These are phyloP conservation scores for Trypanosoma boissoni DNA, from an alignment of 208 protist species.

Conservation along the genomic window DNA sequence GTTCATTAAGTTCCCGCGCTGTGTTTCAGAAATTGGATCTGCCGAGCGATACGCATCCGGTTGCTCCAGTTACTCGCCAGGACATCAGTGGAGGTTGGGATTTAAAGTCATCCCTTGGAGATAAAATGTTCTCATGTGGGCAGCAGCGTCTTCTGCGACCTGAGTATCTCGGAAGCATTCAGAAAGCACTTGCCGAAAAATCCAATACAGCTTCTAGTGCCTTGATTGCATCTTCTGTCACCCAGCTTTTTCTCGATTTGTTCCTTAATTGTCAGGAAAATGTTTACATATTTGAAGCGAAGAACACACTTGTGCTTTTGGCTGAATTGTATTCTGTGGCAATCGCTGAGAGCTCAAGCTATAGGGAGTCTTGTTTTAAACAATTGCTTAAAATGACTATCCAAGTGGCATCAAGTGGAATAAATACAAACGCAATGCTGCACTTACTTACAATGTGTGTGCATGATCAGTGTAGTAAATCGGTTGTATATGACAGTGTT, in stretches of 20 bases:
- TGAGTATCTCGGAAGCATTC: slow-evolving; percentile 17
- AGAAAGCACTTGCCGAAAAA: not conserved
- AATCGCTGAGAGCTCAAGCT: slow-evolving; percentile 1
- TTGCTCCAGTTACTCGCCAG: slow-evolving; percentile 15
- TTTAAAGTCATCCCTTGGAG: slow-evolving; percentile 20
- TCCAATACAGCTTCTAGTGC: slow-evolving; percentile 2
- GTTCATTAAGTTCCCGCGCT: slow-evolving; percentile 19
- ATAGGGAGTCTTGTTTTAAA: slow-evolving; percentile 11
- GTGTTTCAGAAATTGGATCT: slow-evolving; percentile 16
- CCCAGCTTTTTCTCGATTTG: slow-evolving; percentile 20
- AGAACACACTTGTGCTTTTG: slow-evolving; percentile 1
- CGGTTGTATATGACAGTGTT: slow-evolving; percentile 11
- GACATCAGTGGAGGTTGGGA: slow-evolving; percentile 15
- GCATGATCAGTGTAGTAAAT: not conserved
- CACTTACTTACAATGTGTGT: slow-evolving; percentile 20
- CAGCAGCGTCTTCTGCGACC: slow-evolving; percentile 26
- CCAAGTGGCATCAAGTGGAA: slow-evolving; percentile 12
- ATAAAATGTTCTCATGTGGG: slow-evolving; percentile 19
- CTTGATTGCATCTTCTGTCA: slow-evolving; percentile 21
- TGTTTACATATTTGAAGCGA: slow-evolving; percentile 17
- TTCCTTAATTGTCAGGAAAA: slow-evolving; percentile 27
- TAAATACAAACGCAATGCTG: slow-evolving; percentile 14
- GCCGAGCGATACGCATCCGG: not conserved
- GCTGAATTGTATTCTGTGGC: slow-evolving; percentile 14
- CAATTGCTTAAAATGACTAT: slow-evolving; percentile 5